These are phyloP conservation scores for Datura wrightii DNA, from an alignment of 257 asterid genomes.

Conservation along the genomic window DNA sequence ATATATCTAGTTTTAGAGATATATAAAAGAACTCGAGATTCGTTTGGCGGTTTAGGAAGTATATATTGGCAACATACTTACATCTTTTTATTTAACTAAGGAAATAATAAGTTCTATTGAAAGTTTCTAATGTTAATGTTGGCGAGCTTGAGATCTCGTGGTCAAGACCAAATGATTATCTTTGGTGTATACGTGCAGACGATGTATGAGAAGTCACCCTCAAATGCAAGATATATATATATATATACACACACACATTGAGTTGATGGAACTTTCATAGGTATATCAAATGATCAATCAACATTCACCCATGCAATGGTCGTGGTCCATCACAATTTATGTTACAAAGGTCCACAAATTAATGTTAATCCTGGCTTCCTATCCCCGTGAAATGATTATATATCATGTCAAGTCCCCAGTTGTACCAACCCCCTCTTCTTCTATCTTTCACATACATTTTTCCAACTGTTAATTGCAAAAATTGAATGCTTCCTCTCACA, in stretches of 20 bases:
- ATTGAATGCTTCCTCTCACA: not conserved
- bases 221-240: not conserved
- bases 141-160: too few relatives aligned
- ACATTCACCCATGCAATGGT: not conserved
- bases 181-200: not conserved
- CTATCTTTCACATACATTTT: not conserved
- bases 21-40: too few relatives aligned
- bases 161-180: too few relatives aligned
- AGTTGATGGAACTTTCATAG: not conserved
- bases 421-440: not conserved
- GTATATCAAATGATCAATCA: not conserved
- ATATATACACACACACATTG: not conserved
- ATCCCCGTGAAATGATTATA: not conserved
- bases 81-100: too few relatives aligned
- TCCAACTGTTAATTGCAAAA: not conserved
- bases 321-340: conserved; percentile 18
- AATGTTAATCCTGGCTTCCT: not conserved
- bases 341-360: not conserved
- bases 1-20: too few relatives aligned
- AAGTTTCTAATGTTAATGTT: too few relatives aligned
- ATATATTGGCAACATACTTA: too few relatives aligned
- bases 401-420: not conserved
- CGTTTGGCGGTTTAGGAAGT: too few relatives aligned
- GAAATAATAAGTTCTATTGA: too few relatives aligned
- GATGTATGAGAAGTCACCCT: conserved; percentile 23